Percentiles rank a stretch among this genome's conserved stretches.
Conservation (phyloP, 2,329 filamentous ascomycete species). For the Fusarium sp. region DNA sequence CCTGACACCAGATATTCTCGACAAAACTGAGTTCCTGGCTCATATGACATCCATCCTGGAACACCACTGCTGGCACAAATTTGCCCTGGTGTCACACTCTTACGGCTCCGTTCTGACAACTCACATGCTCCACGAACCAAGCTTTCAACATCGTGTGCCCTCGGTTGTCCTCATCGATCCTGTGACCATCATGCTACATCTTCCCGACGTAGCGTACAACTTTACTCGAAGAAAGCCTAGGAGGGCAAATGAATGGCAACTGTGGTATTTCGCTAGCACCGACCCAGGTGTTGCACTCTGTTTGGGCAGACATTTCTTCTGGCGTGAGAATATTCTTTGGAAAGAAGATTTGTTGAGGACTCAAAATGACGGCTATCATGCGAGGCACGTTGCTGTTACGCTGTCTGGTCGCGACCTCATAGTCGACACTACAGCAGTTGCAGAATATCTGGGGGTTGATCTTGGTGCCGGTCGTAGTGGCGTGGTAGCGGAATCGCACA, state of each 20-base stretch:
- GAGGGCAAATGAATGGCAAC: slow-evolving; percentile 73
- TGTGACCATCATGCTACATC: slow-evolving; percentile 73
- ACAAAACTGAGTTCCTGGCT: slow-evolving; percentile 61
- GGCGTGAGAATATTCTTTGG: slow-evolving; percentile 77
- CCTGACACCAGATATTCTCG: slow-evolving; percentile 63
- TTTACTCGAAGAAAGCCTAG: slow-evolving; percentile 66
- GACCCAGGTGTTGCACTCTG: slow-evolving; percentile 74
- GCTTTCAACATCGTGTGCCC: slow-evolving; percentile 60
- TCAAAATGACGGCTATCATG: slow-evolving; percentile 21
- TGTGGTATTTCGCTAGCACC: slow-evolving; percentile 76
- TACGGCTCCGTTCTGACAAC: slow-evolving; percentile 73
- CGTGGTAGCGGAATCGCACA: slow-evolving; percentile 20
- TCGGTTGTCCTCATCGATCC: slow-evolving; percentile 65
- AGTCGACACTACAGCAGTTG: slow-evolving; percentile 67
- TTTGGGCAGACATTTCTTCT: slow-evolving; percentile 74
- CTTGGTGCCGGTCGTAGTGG: slow-evolving; percentile 5
- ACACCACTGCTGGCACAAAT: slow-evolving; percentile 64
- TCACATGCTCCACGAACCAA: slow-evolving; percentile 65
- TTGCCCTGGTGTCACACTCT: slow-evolving; percentile 70
- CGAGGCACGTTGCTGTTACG: slow-evolving; percentile 62
- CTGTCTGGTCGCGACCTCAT: slow-evolving; percentile 72
- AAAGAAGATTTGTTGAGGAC: slow-evolving; percentile 65
- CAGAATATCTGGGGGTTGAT: slow-evolving; percentile 60
- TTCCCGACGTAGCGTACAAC: slow-evolving; percentile 77
- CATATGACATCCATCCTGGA: slow-evolving; percentile 68